Evolutionary conservation across 768 basidiomycete genomes (phyloP).

Genomic region (Epithele typhae): DNA sequence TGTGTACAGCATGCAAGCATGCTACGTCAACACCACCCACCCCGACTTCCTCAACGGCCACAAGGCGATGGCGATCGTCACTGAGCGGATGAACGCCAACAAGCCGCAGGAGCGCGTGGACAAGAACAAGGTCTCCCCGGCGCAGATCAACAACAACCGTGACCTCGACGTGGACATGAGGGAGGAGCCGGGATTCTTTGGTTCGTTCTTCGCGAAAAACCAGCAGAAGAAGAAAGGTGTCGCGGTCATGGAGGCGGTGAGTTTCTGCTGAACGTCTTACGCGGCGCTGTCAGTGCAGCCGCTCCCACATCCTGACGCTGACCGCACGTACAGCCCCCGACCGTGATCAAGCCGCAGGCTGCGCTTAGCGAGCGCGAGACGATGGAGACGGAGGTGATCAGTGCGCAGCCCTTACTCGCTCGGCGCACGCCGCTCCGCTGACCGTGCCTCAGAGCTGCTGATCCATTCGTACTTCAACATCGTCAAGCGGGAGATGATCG

Average conservation of each 20-base stretch:
- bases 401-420: constrained; percentile 44
- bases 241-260: constrained; percentile 55
- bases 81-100: constrained; percentile 74
- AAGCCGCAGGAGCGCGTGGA: constrained; percentile 70
- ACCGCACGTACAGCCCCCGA: constrained; percentile 57
- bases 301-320: constrained; percentile 13
- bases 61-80: constrained; percentile 90
- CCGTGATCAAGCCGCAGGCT: constrained; percentile 83
- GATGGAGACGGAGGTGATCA: constrained; percentile 99
- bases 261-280: neutral
- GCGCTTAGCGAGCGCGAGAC: constrained; percentile 92
- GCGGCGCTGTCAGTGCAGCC: too few relatives aligned
- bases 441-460: constrained; percentile 66
- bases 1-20: constrained; percentile 98
- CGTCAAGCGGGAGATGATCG: constrained; percentile 98
- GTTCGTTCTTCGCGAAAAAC: constrained; percentile 88
- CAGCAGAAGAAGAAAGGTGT: constrained; percentile 56
- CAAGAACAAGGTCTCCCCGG: constrained; percentile 61
- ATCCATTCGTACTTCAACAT: constrained; percentile 98
- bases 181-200: constrained; percentile 90
- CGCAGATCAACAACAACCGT: constrained; percentile 84
- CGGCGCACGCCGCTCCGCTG: neutral
- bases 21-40: constrained; percentile 98
- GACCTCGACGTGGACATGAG: constrained; percentile 89
- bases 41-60: constrained; percentile 98